phyloP scores from a whole-genome alignment of 2,329 filamentous ascomycete genomes.

The Colletotrichum sp. region DNA sequence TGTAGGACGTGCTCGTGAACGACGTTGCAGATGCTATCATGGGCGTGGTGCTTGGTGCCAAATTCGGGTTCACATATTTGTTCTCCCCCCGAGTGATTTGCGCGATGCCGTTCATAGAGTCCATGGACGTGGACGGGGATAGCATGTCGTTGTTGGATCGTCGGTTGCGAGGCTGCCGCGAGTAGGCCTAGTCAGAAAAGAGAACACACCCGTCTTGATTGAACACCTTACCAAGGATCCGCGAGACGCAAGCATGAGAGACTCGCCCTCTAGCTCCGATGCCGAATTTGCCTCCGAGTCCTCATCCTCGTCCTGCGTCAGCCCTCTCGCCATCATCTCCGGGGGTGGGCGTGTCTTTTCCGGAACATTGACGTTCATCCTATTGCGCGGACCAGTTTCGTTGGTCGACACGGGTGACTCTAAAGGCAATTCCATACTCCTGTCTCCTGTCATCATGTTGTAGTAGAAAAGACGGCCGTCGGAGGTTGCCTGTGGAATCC shows the following conservation, averaged over 20 bases:
- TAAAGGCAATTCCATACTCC: conserved; percentile 90
- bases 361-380: conserved; percentile 86
- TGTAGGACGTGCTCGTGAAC: conserved; percentile 64
- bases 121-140: conserved; percentile 89
- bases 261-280: conserved; percentile 82
- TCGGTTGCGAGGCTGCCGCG: conserved; percentile 62
- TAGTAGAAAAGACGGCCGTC: conserved; percentile 96
- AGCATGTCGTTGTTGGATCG: conserved; percentile 73
- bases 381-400: conserved; percentile 86
- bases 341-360: conserved; percentile 89
- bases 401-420: conserved; percentile 83
- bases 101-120: conserved; percentile 79
- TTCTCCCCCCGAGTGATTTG: conserved; percentile 61
- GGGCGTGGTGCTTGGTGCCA: conserved; percentile 44
- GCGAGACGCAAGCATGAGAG: conserved; percentile 68
- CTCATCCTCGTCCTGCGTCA: conserved; percentile 84
- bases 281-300: conserved; percentile 86
- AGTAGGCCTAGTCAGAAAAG: neutral
- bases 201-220: neutral
- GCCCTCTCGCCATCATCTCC: conserved; percentile 87
- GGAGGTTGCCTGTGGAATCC: conserved; percentile 96
- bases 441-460: conserved; percentile 96
- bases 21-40: conserved; percentile 65
- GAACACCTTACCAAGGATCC: conserved; percentile 65
- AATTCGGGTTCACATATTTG: conserved; percentile 54